A percentile compares a stretch with the other conserved stretches of the same genome.
phyloP scores from a whole-genome alignment of 1,139 yeast genomes.

The Entelexis sorbosivorans region DNA sequence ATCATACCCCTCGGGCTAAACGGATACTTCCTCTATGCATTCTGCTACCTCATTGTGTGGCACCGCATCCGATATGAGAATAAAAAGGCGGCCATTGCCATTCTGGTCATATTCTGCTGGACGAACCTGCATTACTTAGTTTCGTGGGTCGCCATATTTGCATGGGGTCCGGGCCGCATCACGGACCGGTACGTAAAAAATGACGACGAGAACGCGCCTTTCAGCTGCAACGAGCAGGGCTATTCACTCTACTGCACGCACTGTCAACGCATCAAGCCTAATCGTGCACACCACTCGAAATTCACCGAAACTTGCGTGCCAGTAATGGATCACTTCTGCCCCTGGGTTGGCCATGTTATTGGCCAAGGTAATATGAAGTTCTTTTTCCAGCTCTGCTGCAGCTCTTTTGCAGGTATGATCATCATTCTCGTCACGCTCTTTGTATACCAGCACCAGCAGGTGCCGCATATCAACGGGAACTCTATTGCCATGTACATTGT shows the following conservation, averaged over 20 bases:
- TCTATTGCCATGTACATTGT: constrained; percentile 29
- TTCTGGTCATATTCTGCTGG: constrained; percentile 26
- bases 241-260: constrained; percentile 53
- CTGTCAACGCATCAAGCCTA: constrained; percentile 78
- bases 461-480: constrained; percentile 26
- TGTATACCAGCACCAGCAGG: constrained; percentile 25
- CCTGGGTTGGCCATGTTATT: constrained; percentile 81
- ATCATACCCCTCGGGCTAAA: constrained; percentile 24
- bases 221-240: constrained; percentile 35
- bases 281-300: constrained; percentile 72
- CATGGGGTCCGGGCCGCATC: constrained; percentile 32
- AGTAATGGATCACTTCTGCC: constrained; percentile 67
- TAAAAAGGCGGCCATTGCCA: constrained; percentile 28
- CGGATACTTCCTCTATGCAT: constrained; percentile 31
- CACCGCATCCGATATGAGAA: constrained; percentile 21
- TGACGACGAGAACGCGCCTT: constrained; percentile 22
- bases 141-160: constrained; percentile 26
- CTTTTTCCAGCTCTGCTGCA: constrained; percentile 59
- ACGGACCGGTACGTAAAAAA: constrained; percentile 12
- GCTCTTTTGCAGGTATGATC: constrained; percentile 39
- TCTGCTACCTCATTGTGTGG: constrained; percentile 31
- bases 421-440: constrained; percentile 29
- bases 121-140: constrained; percentile 21
- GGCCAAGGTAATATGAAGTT: constrained; percentile 69
- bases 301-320: constrained; percentile 59